phyloP scores from a whole-genome alignment of 768 basidiomycete species.

The Lanmaoa rubissima region DNA sequence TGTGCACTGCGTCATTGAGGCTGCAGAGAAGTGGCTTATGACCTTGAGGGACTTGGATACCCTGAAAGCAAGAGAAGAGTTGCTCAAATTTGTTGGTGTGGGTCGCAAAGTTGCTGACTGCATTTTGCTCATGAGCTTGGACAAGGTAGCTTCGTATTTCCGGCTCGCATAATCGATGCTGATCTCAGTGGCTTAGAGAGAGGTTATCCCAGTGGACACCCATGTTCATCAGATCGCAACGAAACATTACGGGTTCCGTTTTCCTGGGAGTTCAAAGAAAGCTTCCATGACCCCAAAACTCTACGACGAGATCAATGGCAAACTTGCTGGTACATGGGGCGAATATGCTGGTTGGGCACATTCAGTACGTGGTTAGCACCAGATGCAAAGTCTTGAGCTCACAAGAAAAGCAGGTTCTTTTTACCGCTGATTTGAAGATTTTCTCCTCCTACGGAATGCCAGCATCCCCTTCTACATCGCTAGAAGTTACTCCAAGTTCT shows the following conservation, averaged over 20 bases:
- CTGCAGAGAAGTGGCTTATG: conserved; percentile 59
- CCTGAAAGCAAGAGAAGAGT: conserved; percentile 62
- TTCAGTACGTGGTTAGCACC: conserved; percentile 46
- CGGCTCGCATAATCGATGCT: background rate
- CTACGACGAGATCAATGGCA: conserved; percentile 68
- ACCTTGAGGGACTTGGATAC: conserved; percentile 51
- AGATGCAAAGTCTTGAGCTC: background rate
- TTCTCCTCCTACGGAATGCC: conserved; percentile 60
- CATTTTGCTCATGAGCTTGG: conserved; percentile 85
- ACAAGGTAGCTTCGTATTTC: conserved; percentile 58
- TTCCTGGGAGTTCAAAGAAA: conserved; percentile 41
- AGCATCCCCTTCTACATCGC: conserved; percentile 16
- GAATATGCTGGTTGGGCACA: conserved; percentile 91
- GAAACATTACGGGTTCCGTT: conserved; percentile 71
- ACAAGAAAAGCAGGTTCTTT: conserved; percentile 51
- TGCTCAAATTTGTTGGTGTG: conserved; percentile 85
- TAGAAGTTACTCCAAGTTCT: conserved; percentile 15
- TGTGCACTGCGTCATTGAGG: conserved; percentile 33
- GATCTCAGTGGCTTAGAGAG: conserved; percentile 46
- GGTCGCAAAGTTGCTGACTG: conserved; percentile 98
- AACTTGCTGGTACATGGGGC: conserved; percentile 70
- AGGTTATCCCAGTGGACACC: conserved; percentile 93
- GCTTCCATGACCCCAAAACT: conserved; percentile 69
- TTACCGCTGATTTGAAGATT: conserved; percentile 70
- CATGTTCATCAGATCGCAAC: conserved; percentile 89